phyloP scores from a whole-genome alignment of 1,284 basidiomycete genomes.

The Cryptococcus floricola region DNA sequence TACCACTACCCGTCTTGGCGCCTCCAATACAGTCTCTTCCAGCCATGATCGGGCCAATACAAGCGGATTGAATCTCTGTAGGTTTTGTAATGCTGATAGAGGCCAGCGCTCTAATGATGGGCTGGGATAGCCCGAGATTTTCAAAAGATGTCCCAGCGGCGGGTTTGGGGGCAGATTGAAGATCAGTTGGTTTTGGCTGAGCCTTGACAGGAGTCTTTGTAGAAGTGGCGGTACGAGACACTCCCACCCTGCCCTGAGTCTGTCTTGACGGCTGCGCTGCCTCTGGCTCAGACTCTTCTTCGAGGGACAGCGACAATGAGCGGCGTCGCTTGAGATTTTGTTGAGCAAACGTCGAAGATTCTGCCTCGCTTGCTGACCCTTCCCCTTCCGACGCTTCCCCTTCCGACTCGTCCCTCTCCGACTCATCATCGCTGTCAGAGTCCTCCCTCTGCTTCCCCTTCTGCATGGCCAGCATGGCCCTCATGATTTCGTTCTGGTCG shows the following conservation, averaged over 20 bases:
- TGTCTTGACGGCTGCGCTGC: conserved; percentile 10
- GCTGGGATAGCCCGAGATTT: conserved; percentile 68
- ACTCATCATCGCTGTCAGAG: conserved; percentile 5
- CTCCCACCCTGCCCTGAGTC: neutral
- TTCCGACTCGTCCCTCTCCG: neutral
- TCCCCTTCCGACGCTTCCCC: conserved; percentile 9
- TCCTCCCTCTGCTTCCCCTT: conserved; percentile 20
- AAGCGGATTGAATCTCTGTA: conserved; percentile 84
- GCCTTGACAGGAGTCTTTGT: neutral
- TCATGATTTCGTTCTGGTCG: conserved; percentile 40
- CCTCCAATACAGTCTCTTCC: conserved; percentile 93
- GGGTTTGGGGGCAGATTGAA: conserved; percentile 64
- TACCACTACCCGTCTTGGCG: conserved; percentile 96
- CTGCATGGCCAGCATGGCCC: conserved; percentile 46
- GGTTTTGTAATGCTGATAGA: conserved; percentile 82
- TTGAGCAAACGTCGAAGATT: neutral
- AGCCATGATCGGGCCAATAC: conserved; percentile 79
- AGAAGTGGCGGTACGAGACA: conserved; percentile 10
- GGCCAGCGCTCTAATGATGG: conserved; percentile 66
- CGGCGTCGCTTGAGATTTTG: conserved; percentile 8
- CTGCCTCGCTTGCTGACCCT: neutral
- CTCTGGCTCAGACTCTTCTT: conserved; percentile 2
- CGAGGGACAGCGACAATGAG: neutral
- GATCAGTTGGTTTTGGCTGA: conserved; percentile 46
- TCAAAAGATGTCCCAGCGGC: conserved; percentile 62